Conservation (phyloP, 148 eudicot species). For the Simmondsia chinensis region DNA sequence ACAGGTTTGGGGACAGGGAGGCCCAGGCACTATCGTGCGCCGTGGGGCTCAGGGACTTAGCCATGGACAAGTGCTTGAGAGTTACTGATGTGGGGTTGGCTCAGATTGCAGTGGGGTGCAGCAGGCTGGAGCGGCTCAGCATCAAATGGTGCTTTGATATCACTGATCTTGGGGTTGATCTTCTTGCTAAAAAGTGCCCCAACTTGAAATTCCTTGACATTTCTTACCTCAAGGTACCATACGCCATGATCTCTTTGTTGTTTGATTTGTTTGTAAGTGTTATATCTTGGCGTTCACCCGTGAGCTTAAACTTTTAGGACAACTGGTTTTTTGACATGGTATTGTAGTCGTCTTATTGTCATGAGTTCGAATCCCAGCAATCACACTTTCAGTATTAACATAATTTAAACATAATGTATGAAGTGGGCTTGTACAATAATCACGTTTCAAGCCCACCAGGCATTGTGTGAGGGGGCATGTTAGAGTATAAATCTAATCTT, state of each 20-base stretch:
- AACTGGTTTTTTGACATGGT: too few species aligned
- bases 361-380: too few species aligned
- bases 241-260: too few species aligned
- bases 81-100: conserved; percentile 78
- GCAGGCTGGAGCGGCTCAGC: conserved; percentile 40
- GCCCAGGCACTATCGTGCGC: conserved; percentile 44
- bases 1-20: conserved; percentile 49
- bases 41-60: conserved; percentile 31
- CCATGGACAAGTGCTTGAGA: conserved; percentile 47
- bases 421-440: too few species aligned
- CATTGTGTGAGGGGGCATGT: too few species aligned
- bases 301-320: too few species aligned
- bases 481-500: too few species aligned
- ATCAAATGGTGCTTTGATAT: conserved; percentile 79
- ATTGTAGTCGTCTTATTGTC: too few species aligned
- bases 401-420: too few species aligned
- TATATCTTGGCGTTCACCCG: too few species aligned
- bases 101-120: conserved; percentile 59
- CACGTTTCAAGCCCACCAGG: too few species aligned
- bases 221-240: conserved; percentile 51
- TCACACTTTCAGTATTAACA: too few species aligned
- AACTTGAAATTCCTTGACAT: conserved; percentile 44
- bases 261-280: background rate
- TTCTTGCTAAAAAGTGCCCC: conserved; percentile 47
- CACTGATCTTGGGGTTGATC: conserved; percentile 62